Conservation (phyloP, 345 rosid species). For the Gynandropsis gynandra region DNA sequence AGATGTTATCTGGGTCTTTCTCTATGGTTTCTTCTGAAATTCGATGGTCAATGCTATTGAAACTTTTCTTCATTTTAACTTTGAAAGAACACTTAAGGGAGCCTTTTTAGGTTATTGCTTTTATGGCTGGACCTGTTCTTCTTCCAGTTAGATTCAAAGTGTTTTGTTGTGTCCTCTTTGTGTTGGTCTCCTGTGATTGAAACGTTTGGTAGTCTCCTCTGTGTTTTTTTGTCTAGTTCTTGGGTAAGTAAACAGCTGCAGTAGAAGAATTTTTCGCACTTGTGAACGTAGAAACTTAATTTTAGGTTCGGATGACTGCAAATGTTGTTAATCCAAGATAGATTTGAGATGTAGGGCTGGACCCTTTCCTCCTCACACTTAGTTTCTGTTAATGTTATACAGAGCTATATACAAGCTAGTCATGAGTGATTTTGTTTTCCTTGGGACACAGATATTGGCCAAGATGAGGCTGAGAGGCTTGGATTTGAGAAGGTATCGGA, state of each 20-base stretch:
- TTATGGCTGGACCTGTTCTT: not conserved
- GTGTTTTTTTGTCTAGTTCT: not conserved
- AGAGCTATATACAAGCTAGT: not conserved
- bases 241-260: too few relatives aligned
- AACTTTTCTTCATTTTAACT: too few relatives aligned
- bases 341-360: not conserved
- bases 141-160: constrained; percentile 1
- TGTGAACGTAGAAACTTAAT: not conserved
- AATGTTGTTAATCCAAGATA: not conserved
- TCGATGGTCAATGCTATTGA: too few relatives aligned
- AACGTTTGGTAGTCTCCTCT: not conserved
- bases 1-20: not conserved
- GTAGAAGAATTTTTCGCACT: too few relatives aligned
- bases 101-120: too few relatives aligned
- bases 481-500: constrained; percentile 82
- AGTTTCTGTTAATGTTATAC: not conserved
- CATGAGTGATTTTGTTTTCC: constrained; percentile 4
- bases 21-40: not conserved
- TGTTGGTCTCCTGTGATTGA: not conserved
- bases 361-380: not conserved
- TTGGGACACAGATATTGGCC: constrained; percentile 30
- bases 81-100: too few relatives aligned
- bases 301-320: not conserved
- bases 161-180: not conserved
- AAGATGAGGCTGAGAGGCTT: constrained; percentile 53